Conservation (phyloP, 2,329 filamentous ascomycete genomes). For the Chrysoporthe deuterocubensis region DNA sequence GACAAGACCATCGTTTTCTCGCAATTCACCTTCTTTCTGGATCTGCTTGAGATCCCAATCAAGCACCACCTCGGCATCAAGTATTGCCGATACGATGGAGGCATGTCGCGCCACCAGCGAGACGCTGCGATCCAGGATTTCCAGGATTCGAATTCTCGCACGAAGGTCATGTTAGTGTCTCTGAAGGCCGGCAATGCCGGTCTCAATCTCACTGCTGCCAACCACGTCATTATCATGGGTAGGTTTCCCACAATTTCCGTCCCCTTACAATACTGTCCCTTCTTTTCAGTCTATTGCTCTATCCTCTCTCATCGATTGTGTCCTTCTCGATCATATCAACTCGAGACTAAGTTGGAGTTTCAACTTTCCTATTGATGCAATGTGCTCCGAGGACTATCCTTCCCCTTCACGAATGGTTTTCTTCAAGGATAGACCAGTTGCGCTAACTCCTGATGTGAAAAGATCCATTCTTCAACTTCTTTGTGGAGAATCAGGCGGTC, state of each 20-base stretch:
- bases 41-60: slow-evolving; percentile 76
- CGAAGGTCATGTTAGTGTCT: slow-evolving; percentile 76
- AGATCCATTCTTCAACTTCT: slow-evolving; percentile 94
- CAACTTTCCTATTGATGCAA: neutral
- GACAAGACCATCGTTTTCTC: slow-evolving; percentile 85
- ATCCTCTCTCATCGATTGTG: no score
- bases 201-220: slow-evolving; percentile 82
- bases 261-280: no score
- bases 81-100: slow-evolving; percentile 76
- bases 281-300: neutral
- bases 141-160: slow-evolving; percentile 53
- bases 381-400: neutral
- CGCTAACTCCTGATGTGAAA: neutral
- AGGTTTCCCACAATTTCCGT: neutral
- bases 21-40: slow-evolving; percentile 79
- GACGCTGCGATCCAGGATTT: slow-evolving; percentile 72
- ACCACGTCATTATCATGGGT: slow-evolving; percentile 79
- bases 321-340: no score
- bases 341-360: no score
- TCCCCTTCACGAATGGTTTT: neutral
- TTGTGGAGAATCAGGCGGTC: slow-evolving; percentile 88
- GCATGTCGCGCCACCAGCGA: slow-evolving; percentile 69
- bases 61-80: slow-evolving; percentile 53
- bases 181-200: slow-evolving; percentile 84
- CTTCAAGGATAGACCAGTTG: neutral